Evolutionary conservation across 768 basidiomycete genomes (phyloP).

Genomic region (Rhizopogon rudus): DNA sequence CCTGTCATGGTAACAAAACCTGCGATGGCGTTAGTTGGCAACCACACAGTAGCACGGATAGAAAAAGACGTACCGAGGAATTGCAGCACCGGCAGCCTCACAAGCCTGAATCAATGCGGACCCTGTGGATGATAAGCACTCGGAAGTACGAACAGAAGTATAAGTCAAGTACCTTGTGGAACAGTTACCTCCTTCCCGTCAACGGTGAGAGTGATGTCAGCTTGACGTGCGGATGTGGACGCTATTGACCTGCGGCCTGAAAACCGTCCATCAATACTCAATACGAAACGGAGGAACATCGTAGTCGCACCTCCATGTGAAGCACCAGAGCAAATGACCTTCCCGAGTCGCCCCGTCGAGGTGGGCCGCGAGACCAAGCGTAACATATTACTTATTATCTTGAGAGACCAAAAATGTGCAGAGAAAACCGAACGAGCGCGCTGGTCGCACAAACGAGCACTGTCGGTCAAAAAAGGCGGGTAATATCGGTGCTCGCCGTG

Average conservation of each 20-base stretch:
- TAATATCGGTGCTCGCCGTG: conserved; percentile 36
- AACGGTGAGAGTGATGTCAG: conserved; percentile 88
- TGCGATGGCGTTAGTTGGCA: conserved; percentile 23
- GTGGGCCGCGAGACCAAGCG: conserved; percentile 67
- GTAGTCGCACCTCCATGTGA: conserved; percentile 27
- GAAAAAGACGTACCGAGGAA: conserved; percentile 58
- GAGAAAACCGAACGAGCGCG: conserved; percentile 17
- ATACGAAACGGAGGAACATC: neutral
- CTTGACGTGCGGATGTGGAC: conserved; percentile 59
- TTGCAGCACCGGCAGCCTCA: conserved; percentile 78
- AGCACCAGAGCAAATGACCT: conserved; percentile 41
- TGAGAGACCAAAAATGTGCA: conserved; percentile 15
- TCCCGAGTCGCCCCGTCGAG: conserved; percentile 67
- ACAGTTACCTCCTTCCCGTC: conserved; percentile 98
- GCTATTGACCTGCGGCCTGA: conserved; percentile 59
- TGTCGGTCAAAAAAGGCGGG: conserved; percentile 12
- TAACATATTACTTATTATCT: conserved; percentile 42
- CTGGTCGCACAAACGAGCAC: conserved; percentile 6
- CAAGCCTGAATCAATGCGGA: conserved; percentile 97
- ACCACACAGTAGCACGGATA: neutral
- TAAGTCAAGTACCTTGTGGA: conserved; percentile 67
- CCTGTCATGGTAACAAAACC: conserved; percentile 88
- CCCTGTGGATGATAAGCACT: conserved; percentile 38
- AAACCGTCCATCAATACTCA: conserved; percentile 7
- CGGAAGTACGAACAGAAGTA: conserved; percentile 2